Conservation (phyloP, 208 protist species). For the Plasmodiophora brassicae region DNA sequence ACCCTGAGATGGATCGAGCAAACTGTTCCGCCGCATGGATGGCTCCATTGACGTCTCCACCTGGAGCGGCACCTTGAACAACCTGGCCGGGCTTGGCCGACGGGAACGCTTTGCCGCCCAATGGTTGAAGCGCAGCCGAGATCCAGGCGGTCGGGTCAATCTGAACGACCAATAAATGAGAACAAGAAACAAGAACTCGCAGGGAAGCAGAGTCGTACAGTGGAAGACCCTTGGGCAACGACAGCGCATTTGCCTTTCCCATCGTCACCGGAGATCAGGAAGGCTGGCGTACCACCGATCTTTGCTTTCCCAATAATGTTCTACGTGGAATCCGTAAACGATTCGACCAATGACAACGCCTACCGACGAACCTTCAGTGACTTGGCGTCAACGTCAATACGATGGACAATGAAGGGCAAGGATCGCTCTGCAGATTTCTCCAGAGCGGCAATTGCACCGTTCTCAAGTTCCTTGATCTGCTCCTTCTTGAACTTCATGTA, state of each 20-base stretch:
- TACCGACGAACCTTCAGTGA: background rate
- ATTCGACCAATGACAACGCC: too few species aligned
- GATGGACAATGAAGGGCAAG: background rate
- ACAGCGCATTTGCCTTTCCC: background rate
- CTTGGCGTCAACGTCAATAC: background rate
- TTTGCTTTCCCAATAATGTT: background rate
- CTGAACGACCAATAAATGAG: background rate
- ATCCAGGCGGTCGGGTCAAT: background rate
- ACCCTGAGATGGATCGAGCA: too few species aligned
- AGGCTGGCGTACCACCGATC: background rate
- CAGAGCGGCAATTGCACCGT: background rate
- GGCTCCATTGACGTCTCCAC: too few species aligned
- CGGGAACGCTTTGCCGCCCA: background rate
- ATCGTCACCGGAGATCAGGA: background rate
- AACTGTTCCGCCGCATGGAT: too few species aligned
- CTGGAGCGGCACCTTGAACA: background rate
- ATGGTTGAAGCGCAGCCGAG: background rate
- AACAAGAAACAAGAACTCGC: background rate
- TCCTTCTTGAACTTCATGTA: background rate
- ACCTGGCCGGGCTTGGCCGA: background rate
- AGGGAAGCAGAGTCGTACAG: background rate
- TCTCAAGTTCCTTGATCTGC: background rate
- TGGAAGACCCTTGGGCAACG: background rate
- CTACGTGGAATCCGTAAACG: too few species aligned
- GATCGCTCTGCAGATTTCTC: background rate